Percentiles rank a stretch among this genome's conserved stretches.
These are phyloP conservation scores for Lichtheimia ramosa DNA, from an alignment of 371 early-diverging fungal species.

Conservation along the genomic window DNA sequence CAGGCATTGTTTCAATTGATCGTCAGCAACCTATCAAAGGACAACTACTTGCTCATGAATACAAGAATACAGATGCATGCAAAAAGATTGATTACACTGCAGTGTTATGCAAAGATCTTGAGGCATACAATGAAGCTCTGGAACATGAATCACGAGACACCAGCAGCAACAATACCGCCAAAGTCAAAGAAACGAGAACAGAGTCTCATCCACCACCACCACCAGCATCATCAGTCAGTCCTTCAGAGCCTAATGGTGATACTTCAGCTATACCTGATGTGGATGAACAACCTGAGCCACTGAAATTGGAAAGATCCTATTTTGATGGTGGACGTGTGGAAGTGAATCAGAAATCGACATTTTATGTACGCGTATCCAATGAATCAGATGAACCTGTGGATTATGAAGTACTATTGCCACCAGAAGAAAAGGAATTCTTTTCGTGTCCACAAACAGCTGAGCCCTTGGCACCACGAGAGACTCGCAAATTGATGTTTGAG, in stretches of 20 bases:
- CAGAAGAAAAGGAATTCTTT: constrained; percentile 26
- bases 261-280: not conserved
- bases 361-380: constrained; percentile 64
- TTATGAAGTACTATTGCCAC: constrained; percentile 30
- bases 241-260: not conserved
- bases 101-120: constrained; percentile 44
- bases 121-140: constrained; percentile 35
- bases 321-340: constrained; percentile 65
- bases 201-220: too few species aligned
- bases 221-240: not conserved
- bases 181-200: not conserved
- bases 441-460: constrained; percentile 18
- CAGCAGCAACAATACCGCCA: not conserved
- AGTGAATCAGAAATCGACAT: constrained; percentile 49
- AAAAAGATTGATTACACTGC: constrained; percentile 70
- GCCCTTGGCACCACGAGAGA: constrained; percentile 51
- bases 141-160: constrained; percentile 14
- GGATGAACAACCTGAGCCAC: constrained; percentile 18
- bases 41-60: constrained; percentile 81
- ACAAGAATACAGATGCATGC: constrained; percentile 87
- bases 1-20: not conserved
- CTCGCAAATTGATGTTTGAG: constrained; percentile 59
- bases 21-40: constrained; percentile 36
- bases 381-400: constrained; percentile 34
- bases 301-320: constrained; percentile 46